Conservation (phyloP, 331 rosid genomes). For the Prunus yedoensis region DNA sequence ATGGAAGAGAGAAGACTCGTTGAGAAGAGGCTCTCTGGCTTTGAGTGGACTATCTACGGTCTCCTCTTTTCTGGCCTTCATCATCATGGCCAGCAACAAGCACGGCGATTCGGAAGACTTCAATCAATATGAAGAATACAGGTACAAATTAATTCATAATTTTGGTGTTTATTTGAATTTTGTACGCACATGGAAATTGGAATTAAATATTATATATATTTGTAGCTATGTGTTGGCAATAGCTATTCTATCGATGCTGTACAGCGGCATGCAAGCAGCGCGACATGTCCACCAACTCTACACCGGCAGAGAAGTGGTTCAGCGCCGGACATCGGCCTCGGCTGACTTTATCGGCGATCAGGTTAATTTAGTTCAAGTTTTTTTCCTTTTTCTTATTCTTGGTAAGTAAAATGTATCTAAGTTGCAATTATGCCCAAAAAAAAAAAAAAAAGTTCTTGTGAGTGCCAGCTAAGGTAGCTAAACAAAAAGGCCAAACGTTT, state of each 20-base stretch:
- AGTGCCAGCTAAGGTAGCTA: neutral
- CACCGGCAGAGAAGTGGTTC: slow-evolving; percentile 35
- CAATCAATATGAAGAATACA: slow-evolving; percentile 61
- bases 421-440: neutral
- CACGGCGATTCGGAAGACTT: slow-evolving; percentile 49
- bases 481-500: neutral
- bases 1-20: slow-evolving; percentile 59
- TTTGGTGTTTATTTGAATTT: no score
- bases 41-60: slow-evolving; percentile 58
- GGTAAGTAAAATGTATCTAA: no score
- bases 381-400: no score
- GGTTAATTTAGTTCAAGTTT: slow-evolving; percentile 26
- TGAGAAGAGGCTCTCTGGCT: slow-evolving; percentile 53
- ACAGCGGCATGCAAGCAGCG: slow-evolving; percentile 44
- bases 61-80: slow-evolving; percentile 53
- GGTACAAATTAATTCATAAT: slow-evolving; percentile 28
- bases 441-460: neutral
- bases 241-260: slow-evolving; percentile 49
- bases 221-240: slow-evolving; percentile 63
- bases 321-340: slow-evolving; percentile 31
- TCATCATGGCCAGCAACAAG: slow-evolving; percentile 56
- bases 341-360: slow-evolving; percentile 74
- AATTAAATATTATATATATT: neutral
- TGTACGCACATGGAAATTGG: no score
- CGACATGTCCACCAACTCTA: slow-evolving; percentile 48